phyloP scores from a whole-genome alignment of 2,329 filamentous ascomycete species.

The Aspergillus pseudotamarii region DNA sequence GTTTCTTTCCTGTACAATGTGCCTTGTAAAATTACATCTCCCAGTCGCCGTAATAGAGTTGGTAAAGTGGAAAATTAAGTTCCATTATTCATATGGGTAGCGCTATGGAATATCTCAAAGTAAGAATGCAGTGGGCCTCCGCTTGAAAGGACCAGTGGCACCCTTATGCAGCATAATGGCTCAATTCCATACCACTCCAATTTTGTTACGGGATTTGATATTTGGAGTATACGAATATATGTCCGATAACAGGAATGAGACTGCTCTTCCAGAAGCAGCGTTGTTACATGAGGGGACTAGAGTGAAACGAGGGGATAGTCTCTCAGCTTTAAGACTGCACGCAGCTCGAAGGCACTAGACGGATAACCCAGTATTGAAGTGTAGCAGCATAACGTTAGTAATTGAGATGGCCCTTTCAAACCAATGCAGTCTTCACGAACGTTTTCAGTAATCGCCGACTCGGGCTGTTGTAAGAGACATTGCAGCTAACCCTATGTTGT shows the following conservation, averaged over 20 bases:
- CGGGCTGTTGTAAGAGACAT: neutral
- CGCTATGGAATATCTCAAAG: neutral
- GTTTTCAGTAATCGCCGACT: neutral
- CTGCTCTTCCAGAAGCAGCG: neutral
- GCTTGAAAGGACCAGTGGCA: neutral
- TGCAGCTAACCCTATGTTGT: neutral
- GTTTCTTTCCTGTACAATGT: no score
- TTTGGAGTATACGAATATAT: neutral
- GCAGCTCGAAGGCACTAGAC: neutral
- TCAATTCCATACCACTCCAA: accelerated
- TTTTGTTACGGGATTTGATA: neutral
- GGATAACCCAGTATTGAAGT: neutral
- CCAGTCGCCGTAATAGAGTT: no score
- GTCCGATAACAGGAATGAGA: neutral
- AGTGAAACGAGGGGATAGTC: neutral
- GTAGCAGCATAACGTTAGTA: neutral
- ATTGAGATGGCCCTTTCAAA: neutral
- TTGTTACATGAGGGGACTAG: neutral
- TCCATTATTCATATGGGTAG: neutral
- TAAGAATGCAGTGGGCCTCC: no score
- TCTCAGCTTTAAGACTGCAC: neutral
- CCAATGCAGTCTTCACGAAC: neutral
- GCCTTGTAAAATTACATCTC: no score
- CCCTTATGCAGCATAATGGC: no score
- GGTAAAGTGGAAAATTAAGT: neutral